Conservation (phyloP, 1,139 yeast genomes). For the Sugiyamaella neomexicana region DNA sequence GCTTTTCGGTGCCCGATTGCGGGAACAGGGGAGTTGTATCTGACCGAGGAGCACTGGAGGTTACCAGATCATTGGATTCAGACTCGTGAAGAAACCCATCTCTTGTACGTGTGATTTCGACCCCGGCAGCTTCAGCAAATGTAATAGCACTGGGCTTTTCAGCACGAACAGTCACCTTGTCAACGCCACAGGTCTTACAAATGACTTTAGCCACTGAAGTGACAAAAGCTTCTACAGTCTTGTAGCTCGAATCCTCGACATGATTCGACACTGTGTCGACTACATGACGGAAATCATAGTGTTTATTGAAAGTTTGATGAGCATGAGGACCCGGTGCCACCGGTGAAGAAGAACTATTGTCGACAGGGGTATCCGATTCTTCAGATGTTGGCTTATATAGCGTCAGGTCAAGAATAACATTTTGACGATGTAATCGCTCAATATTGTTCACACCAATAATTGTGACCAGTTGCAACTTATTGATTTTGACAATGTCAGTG, state of each 20-base stretch:
- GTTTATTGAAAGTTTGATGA: slow-evolving; percentile 34
- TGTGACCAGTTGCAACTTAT: slow-evolving; percentile 61
- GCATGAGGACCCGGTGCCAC: too few relatives aligned
- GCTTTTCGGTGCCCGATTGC: slow-evolving; percentile 23
- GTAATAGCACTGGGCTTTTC: slow-evolving; percentile 88
- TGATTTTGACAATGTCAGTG: slow-evolving; percentile 50
- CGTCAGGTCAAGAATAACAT: slow-evolving; percentile 60
- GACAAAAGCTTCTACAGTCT: slow-evolving; percentile 91
- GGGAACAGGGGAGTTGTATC: slow-evolving; percentile 30
- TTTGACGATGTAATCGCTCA: slow-evolving; percentile 79
- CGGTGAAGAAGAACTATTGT: too few relatives aligned
- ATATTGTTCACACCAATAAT: slow-evolving; percentile 89
- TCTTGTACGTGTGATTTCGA: slow-evolving; percentile 56
- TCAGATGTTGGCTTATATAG: slow-evolving; percentile 36
- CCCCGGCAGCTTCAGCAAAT: slow-evolving; percentile 88
- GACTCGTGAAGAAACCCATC: slow-evolving; percentile 38
- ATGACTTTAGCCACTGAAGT: slow-evolving; percentile 68
- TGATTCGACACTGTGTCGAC: slow-evolving; percentile 45
- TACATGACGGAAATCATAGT: slow-evolving; percentile 37
- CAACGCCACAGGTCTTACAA: slow-evolving; percentile 43
- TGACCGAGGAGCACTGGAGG: not conserved
- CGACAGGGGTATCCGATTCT: too few relatives aligned
- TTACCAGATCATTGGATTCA: slow-evolving; percentile 14
- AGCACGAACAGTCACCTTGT: slow-evolving; percentile 58
- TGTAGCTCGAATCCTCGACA: slow-evolving; percentile 74